Evolutionary conservation across 2,329 filamentous ascomycete genomes (phyloP), one percentile per base, ranked within the genome.

Genomic region (Xylariaceae sp.): DNA sequence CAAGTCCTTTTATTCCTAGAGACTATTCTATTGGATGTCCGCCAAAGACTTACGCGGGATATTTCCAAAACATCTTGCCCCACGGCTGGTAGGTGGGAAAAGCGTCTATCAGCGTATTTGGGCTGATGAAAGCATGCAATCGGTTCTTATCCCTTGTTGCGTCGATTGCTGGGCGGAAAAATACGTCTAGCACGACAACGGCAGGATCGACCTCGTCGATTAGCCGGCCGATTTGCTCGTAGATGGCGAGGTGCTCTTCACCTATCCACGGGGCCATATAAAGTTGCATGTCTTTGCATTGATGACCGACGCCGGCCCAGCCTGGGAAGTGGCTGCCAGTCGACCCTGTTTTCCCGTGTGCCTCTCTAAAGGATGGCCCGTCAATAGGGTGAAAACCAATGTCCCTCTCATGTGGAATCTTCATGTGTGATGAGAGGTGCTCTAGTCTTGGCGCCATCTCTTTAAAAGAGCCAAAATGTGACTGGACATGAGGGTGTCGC

Each of bases 391-490:
- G 55, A 33, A 51, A 59, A 15, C 46, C 18, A n/a, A 59, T 46
- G 38, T 51, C 39, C n/a, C 33, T 39, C 11, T 48, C 47, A 17
- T 47, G 33, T 9, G 43, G 36, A 9, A 15, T 49, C 18, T 48
- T 50, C 31, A 42, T 44, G 17, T 27, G 7, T 7, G 22, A 27
- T 5, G 56, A 54, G 15, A 58, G 32, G n/a, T 47, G 48, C 39
- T 54, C 39, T 6, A 57, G 45, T 33, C 30, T 53, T 5, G 45
- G 42, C 10, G 27, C 46, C 18, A 58, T 47, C 1, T 39, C 15
- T 6, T 46, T 11, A 42, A 59, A 59, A 7, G 54, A 58, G 0
- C 54, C 57, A 18, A 56, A 53, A 15, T 59, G 58, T 17, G 58
- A 42, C 11, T 53, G 30, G 11, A 61, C 32, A 2, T 55, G 43